Conservation (phyloP, 2,329 filamentous ascomycete species). For the Alternaria panax region DNA sequence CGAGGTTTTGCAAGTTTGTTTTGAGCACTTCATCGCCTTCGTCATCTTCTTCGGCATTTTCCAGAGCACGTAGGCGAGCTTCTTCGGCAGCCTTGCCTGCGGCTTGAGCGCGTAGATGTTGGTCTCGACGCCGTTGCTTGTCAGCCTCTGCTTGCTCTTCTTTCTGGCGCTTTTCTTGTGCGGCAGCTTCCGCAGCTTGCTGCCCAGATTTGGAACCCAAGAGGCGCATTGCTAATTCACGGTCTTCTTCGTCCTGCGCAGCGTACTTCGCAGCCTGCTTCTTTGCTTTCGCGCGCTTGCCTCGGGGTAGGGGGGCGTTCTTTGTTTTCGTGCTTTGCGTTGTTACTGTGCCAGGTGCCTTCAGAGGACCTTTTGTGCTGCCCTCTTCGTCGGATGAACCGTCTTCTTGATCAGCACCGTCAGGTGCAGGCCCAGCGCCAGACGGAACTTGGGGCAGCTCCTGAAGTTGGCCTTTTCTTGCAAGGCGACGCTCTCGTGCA, state of each 20-base stretch:
- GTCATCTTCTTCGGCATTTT: conserved; percentile 55
- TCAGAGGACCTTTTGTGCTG: conserved; percentile 18
- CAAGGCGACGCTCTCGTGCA: conserved; percentile 47
- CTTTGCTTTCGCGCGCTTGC: conserved; percentile 83
- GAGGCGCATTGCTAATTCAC: conserved; percentile 80
- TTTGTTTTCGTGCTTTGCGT: conserved; percentile 39
- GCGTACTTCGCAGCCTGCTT: conserved; percentile 90
- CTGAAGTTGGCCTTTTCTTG: conserved; percentile 48
- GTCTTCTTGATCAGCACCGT: conserved; percentile 41
- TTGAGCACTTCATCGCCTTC: conserved; percentile 65
- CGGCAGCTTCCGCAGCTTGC: conserved; percentile 68
- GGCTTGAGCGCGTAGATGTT: conserved; percentile 79
- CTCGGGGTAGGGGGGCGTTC: conserved; percentile 60
- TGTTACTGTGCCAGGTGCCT: conserved; percentile 36
- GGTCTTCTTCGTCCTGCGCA: conserved; percentile 93
- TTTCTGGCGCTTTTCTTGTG: conserved; percentile 69
- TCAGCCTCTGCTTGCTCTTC: conserved; percentile 77
- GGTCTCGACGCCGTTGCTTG: conserved; percentile 76
- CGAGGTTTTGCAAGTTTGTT: conserved; percentile 57
- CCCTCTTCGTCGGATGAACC: conserved; percentile 35
- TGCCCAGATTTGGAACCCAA: conserved; percentile 78
- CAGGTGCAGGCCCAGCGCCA: conserved; percentile 19
- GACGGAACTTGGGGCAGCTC: conserved; percentile 20
- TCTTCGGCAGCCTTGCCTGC: conserved; percentile 81
- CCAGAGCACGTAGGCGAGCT: conserved; percentile 58